A percentile compares a stretch with the other conserved stretches of the same genome.
These are phyloP conservation scores for Pleomassaria siparia DNA, from an alignment of 2,329 filamentous ascomycete genomes.

Conservation along the genomic window DNA sequence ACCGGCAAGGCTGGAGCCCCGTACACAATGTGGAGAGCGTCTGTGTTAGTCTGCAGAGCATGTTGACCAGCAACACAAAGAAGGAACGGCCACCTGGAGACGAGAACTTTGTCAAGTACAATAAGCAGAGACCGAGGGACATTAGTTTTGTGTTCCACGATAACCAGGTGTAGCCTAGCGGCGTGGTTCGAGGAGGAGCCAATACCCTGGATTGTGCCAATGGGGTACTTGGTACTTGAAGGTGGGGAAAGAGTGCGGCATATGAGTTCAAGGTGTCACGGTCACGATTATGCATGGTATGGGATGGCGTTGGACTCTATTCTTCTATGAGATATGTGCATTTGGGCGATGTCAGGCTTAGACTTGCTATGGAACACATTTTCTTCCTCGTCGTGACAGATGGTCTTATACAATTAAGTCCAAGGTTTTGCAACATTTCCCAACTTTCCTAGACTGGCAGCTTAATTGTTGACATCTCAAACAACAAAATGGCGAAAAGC, in stretches of 20 bases:
- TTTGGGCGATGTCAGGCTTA: not conserved
- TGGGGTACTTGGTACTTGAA: not conserved
- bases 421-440: not conserved
- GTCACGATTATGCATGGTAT: constrained; percentile 2
- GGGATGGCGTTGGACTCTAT: not conserved
- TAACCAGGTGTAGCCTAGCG: constrained; percentile 55
- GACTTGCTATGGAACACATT: not conserved
- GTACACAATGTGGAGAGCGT: constrained; percentile 97
- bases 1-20: constrained; percentile 86
- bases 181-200: not conserved
- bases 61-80: constrained; percentile 93
- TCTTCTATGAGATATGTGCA: not conserved
- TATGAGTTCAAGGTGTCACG: not conserved
- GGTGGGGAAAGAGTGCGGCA: not conserved
- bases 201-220: not conserved
- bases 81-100: constrained; percentile 89
- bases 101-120: constrained; percentile 81
- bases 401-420: too few relatives aligned
- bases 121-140: constrained; percentile 77
- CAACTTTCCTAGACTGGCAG: too few relatives aligned
- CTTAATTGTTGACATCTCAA: too few relatives aligned
- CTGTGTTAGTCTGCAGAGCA: constrained; percentile 96
- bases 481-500: too few relatives aligned
- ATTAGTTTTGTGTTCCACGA: constrained; percentile 96
- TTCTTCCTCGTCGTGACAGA: not conserved